phyloP scores from a whole-genome alignment of 306 rosid genomes.

The Astragalus glycyphyllos region DNA sequence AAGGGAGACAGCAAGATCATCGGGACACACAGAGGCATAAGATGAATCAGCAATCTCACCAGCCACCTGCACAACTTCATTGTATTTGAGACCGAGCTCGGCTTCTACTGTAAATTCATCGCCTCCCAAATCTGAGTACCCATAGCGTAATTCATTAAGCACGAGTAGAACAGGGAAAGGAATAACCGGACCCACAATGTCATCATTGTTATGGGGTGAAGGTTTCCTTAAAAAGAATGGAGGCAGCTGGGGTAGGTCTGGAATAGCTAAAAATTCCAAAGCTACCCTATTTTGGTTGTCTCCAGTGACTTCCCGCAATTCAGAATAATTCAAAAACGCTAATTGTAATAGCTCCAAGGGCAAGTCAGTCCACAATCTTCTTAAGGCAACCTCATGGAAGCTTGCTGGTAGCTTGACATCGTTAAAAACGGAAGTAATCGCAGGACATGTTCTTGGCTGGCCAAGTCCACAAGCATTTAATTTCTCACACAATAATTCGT shows the following conservation, averaged over 20 bases:
- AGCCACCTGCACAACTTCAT: slow-evolving; percentile 57
- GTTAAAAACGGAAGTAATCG: slow-evolving; percentile 53
- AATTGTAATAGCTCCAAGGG: slow-evolving; percentile 63
- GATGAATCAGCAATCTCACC: slow-evolving; percentile 45
- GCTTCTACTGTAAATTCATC: slow-evolving; percentile 56
- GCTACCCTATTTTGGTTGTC: slow-evolving; percentile 41
- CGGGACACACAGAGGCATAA: slow-evolving; percentile 30
- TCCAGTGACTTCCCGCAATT: slow-evolving; percentile 46
- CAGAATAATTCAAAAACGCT: slow-evolving; percentile 57
- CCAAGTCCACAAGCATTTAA: slow-evolving; percentile 61
- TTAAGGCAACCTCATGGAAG: slow-evolving; percentile 60
- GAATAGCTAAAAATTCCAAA: slow-evolving; percentile 61
- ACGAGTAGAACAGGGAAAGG: slow-evolving; percentile 67
- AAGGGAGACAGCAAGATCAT: slow-evolving; percentile 57
- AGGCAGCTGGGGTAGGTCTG: slow-evolving; percentile 66
- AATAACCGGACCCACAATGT: slow-evolving; percentile 72
- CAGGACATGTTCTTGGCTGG: slow-evolving; percentile 55
- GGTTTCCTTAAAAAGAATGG: slow-evolving; percentile 70
- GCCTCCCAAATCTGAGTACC: slow-evolving; percentile 44
- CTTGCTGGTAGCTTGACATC: slow-evolving; percentile 62
- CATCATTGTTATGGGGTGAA: slow-evolving; percentile 53
- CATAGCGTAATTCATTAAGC: slow-evolving; percentile 59
- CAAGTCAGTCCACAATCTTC: slow-evolving; percentile 67
- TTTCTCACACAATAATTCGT: slow-evolving; percentile 66
- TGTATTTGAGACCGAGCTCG: slow-evolving; percentile 49